These are phyloP conservation scores for Podospora fimiseda DNA, from an alignment of 495 filamentous ascomycete genomes.

Conservation along the genomic window DNA sequence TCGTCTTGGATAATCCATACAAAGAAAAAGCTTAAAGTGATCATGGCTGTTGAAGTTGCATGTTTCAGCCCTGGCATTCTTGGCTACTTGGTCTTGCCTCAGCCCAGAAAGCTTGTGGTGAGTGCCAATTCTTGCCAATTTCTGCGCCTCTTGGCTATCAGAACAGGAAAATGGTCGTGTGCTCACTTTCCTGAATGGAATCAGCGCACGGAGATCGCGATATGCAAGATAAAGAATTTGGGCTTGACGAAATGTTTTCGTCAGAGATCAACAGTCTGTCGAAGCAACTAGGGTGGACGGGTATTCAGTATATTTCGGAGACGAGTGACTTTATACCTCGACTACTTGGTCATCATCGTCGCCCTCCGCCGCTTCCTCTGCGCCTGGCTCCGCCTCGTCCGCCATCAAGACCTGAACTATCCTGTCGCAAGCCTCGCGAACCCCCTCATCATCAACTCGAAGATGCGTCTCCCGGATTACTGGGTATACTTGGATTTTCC, in stretches of 20 bases:
- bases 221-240: too few relatives aligned
- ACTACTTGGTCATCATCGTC: constrained; percentile 36
- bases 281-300: too few relatives aligned
- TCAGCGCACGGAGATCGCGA: too few relatives aligned
- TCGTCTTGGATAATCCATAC: background rate
- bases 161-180: constrained; percentile 5
- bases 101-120: background rate
- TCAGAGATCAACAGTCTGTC: too few relatives aligned
- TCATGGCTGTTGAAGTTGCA: background rate
- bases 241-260: too few relatives aligned
- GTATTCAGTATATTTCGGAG: too few relatives aligned
- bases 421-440: constrained; percentile 80
- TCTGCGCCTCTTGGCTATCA: constrained; percentile 12
- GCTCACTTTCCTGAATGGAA: constrained; percentile 3
- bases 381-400: constrained; percentile 57
- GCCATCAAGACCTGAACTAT: constrained; percentile 89
- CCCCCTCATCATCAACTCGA: constrained; percentile 68
- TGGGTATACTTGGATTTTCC: constrained; percentile 75
- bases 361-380: constrained; percentile 49
- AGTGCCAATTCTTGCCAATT: too few relatives aligned
- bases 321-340: constrained; percentile 33
- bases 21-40: background rate
- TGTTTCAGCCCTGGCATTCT: background rate
- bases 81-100: background rate
- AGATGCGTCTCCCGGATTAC: constrained; percentile 83